phyloP scores from a whole-genome alignment of 345 rosid genomes.

The Brassica juncea region DNA sequence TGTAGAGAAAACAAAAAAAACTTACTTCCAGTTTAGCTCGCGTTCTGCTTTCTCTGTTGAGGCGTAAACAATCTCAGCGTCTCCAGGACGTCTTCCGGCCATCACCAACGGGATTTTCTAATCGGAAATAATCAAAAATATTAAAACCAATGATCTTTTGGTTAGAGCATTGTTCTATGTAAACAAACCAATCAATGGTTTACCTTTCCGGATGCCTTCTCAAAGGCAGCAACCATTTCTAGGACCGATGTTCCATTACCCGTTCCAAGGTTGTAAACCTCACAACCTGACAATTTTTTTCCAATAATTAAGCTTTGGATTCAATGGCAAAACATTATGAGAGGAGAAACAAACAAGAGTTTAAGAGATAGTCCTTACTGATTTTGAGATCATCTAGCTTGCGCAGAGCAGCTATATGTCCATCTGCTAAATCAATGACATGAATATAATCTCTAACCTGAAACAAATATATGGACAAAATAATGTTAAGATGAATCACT shows the following conservation, averaged over 20 bases:
- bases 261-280: slow-evolving; percentile 97
- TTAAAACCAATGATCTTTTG: neutral
- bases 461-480: neutral
- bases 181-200: neutral
- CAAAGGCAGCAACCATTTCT: slow-evolving; percentile 94
- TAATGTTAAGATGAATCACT: neutral
- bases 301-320: neutral
- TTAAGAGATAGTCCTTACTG: slow-evolving; percentile 43
- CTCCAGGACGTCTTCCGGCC: slow-evolving; percentile 88
- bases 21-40: slow-evolving; percentile 94
- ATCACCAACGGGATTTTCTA: slow-evolving; percentile 83
- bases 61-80: slow-evolving; percentile 83
- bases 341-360: neutral
- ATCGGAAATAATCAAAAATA: neutral
- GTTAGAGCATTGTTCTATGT: neutral
- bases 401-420: slow-evolving; percentile 85
- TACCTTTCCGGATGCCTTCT: slow-evolving; percentile 95
- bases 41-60: slow-evolving; percentile 77
- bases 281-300: slow-evolving; percentile 57
- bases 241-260: slow-evolving; percentile 95
- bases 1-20: neutral
- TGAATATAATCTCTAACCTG: slow-evolving; percentile 99
- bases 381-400: slow-evolving; percentile 67
- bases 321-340: neutral
- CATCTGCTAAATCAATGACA: slow-evolving; percentile 87